Evolutionary conservation across 164 flowering plant species (phyloP).

Genomic region (Vitis amurensis): DNA sequence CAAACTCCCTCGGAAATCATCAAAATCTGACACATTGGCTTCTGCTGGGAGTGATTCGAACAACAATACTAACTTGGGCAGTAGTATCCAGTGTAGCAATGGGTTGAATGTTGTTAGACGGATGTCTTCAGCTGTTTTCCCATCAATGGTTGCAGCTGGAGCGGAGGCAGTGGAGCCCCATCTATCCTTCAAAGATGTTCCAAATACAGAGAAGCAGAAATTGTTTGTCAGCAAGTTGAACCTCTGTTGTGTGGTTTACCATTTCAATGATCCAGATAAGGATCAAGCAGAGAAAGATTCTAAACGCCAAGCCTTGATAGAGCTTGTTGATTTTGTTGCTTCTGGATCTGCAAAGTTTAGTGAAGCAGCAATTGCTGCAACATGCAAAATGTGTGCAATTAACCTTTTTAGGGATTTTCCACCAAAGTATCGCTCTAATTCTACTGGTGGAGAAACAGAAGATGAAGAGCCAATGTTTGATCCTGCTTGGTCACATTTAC

Average conservation of each 20-base stretch:
- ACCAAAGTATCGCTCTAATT: constrained; percentile 32
- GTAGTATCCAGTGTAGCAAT: constrained; percentile 30
- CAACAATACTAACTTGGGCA: constrained; percentile 20
- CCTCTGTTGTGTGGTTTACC: constrained; percentile 40
- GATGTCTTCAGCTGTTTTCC: constrained; percentile 61
- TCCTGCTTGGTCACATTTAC: constrained; percentile 62
- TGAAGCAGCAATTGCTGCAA: constrained; percentile 51
- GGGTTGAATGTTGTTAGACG: constrained; percentile 50
- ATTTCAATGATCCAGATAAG: constrained; percentile 42
- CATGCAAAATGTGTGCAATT: constrained; percentile 53
- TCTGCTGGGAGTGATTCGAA: constrained; percentile 25
- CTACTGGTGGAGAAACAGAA: constrained; percentile 41
- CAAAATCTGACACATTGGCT: constrained; percentile 34
- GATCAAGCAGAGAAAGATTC: constrained; percentile 33
- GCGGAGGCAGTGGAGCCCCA: constrained; percentile 48
- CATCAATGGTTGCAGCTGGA: constrained; percentile 44
- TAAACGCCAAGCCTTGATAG: constrained; percentile 45
- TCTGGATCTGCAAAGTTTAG: constrained; percentile 51
- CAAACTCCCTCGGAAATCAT: constrained; percentile 46
- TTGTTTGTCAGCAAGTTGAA: constrained; percentile 57
- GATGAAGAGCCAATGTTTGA: constrained; percentile 62
- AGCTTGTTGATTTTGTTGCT: constrained; percentile 56
- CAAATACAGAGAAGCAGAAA: constrained; percentile 48
- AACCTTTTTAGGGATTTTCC: constrained; percentile 60
- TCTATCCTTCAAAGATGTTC: constrained; percentile 54